Base-by-base conservation (phyloP, 2,329 filamentous ascomycete species). In the Phyllosticta citribraziliensis region DNA sequence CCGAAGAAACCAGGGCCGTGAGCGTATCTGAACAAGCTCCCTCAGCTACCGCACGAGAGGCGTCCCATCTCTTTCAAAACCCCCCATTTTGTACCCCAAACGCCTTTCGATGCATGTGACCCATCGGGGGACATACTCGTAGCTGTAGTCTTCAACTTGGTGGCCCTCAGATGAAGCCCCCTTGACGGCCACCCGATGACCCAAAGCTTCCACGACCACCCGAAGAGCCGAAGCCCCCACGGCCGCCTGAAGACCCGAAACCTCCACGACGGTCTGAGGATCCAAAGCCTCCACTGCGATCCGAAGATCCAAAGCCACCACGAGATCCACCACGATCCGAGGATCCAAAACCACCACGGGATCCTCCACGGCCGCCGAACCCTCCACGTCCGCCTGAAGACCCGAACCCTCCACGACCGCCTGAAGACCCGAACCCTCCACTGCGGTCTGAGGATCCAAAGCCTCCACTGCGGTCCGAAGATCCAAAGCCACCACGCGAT, bases 141-240 rank as follows among this genome's bases (percentile, higher is more conserved):
- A 47, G 12, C 40, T 8, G 6, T 14, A 47, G 17, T 47, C n/a
- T 47, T n/a, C 17, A 40, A 22, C 22, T 22, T 22, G 3, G 22
- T 22, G 27, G 27, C 6, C 6, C 27, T 30, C 8, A 30, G 9
- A 30, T 1, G 25, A 27, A 30, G 27, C 27, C 27, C 6, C 27
- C 27, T 30, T 30, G 27, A 10, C 27, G 27, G 9, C 27, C 6
- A 10, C 9, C 27, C 27, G 27, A 30, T 10, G 27, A 30, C 6
- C 27, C 63, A 56, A 65, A 63, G 11, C 63, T 65, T 11, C 66
- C 56, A 24, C 61, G 61, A 54, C 61, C 63, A 40, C 62, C 64
- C 47, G 60, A 62, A 50, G 60, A 62, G 12, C 63, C 56, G 19
- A 22, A 53, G 50, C 22, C 57, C 9, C 11, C 61, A 50, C 22